phyloP scores from a whole-genome alignment of 768 basidiomycete genomes.

The Sporobolomyces pararoseus region DNA sequence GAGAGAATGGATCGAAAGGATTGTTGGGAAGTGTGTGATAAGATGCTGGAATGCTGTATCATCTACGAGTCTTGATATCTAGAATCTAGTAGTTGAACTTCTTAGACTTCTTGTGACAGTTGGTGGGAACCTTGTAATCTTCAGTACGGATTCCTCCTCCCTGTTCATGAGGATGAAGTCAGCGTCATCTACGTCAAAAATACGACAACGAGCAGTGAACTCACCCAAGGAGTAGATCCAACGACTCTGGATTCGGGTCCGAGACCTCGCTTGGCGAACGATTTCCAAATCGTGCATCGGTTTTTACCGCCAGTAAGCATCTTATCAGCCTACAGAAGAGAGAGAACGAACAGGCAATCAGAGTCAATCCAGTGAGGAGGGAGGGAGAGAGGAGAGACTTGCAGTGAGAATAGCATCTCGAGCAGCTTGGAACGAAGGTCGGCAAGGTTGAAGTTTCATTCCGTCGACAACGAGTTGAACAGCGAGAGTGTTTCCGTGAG shows the following conservation, averaged over 20 bases:
- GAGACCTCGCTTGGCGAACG: slow-evolving; percentile 75
- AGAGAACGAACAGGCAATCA: slow-evolving; percentile 62
- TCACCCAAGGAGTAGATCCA: slow-evolving; percentile 51
- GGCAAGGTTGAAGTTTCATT: slow-evolving; percentile 93
- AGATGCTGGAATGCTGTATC: too few relatives aligned
- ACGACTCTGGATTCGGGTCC: slow-evolving; percentile 70
- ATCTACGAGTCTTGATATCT: neutral
- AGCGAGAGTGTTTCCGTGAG: slow-evolving; percentile 80
- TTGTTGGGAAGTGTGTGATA: too few relatives aligned
- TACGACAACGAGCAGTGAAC: neutral
- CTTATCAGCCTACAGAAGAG: slow-evolving; percentile 86
- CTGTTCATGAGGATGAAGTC: neutral
- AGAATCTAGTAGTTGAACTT: neutral
- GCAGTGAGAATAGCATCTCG: slow-evolving; percentile 39
- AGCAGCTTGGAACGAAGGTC: slow-evolving; percentile 54
- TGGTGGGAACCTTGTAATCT: slow-evolving; percentile 26
- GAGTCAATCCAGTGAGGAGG: slow-evolving; percentile 60
- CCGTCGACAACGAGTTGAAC: slow-evolving; percentile 70
- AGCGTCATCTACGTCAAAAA: too few relatives aligned
- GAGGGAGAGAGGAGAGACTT: neutral
- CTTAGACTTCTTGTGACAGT: slow-evolving; percentile 19
- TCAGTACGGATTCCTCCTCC: slow-evolving; percentile 36
- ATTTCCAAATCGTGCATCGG: slow-evolving; percentile 77
- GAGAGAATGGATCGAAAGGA: neutral
- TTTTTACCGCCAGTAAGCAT: slow-evolving; percentile 90